These are phyloP conservation scores for Lyophyllum shimeji DNA, from an alignment of 768 basidiomycete species.

Conservation along the genomic window DNA sequence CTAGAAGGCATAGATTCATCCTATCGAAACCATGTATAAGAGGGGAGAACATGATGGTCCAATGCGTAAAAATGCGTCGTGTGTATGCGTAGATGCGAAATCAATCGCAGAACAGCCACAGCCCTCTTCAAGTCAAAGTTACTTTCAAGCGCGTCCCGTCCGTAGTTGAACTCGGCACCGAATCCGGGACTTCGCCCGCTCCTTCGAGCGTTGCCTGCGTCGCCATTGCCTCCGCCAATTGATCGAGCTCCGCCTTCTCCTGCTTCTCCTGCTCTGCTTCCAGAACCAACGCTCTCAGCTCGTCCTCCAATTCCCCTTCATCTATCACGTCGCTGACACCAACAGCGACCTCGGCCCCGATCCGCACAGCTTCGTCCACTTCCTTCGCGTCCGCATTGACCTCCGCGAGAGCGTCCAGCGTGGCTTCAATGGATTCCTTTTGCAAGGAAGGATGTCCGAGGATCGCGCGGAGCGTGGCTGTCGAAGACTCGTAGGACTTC, in stretches of 20 bases:
- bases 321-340: conserved; percentile 67
- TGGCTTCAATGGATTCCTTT: conserved; percentile 76
- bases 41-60: background rate
- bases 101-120: background rate
- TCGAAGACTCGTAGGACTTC: conserved; percentile 81
- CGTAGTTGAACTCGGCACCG: background rate
- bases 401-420: conserved; percentile 85
- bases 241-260: conserved; percentile 11
- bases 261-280: conserved; percentile 31
- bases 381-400: conserved; percentile 82
- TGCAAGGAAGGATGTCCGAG: conserved; percentile 80
- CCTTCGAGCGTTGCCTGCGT: conserved; percentile 21
- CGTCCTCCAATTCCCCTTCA: conserved; percentile 56
- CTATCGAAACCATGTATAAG: background rate
- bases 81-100: background rate
- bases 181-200: conserved; percentile 4
- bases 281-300: conserved; percentile 54
- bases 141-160: conserved; percentile 1
- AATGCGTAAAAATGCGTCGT: background rate
- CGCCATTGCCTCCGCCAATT: conserved; percentile 11
- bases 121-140: conserved; percentile 2
- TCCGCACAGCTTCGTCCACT: conserved; percentile 72
- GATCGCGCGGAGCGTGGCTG: conserved; percentile 71
- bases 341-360: conserved; percentile 63
- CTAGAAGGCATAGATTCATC: background rate